phyloP scores from a whole-genome alignment of 805 yeast genomes.

The Candida maris region DNA sequence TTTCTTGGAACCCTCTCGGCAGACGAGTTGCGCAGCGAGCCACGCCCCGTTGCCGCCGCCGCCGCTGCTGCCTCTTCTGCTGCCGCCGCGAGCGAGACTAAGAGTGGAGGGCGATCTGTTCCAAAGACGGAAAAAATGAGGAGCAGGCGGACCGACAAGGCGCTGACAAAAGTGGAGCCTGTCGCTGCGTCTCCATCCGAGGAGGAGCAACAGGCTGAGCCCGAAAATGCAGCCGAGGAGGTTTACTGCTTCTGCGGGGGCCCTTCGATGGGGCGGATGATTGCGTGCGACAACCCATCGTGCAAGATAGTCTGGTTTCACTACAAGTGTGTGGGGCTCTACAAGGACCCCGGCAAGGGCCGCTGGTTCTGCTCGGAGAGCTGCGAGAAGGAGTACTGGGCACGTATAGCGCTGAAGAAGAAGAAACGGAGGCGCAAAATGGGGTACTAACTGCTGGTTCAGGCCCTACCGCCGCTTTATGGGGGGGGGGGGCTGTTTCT shows the following conservation, averaged over 20 bases:
- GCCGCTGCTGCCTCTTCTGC: background rate
- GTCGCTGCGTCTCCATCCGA: slow-evolving; percentile 17
- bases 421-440: slow-evolving; percentile 15
- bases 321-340: slow-evolving; percentile 88
- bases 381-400: slow-evolving; percentile 39
- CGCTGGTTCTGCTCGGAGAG: slow-evolving; percentile 82
- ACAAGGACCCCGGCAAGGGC: slow-evolving; percentile 76
- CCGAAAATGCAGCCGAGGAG: slow-evolving; percentile 7
- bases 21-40: background rate
- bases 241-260: slow-evolving; percentile 49
- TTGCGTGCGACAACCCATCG: slow-evolving; percentile 88
- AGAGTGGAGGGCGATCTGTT: background rate
- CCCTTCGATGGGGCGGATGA: slow-evolving; percentile 81
- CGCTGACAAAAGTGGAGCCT: slow-evolving; percentile 7
- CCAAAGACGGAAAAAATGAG: background rate
- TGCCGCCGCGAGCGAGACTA: background rate
- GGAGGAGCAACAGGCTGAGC: slow-evolving; percentile 6
- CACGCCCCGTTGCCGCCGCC: slow-evolving; percentile 2
- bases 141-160: slow-evolving; percentile 2
- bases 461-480: background rate
- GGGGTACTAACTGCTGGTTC: slow-evolving; percentile 10
- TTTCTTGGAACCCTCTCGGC: slow-evolving; percentile 8
- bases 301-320: slow-evolving; percentile 96
- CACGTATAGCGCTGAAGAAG: slow-evolving; percentile 16
- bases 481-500: too few relatives aligned